Conservation (phyloP, 1,284 basidiomycete species). For the Microbotryum violaceum region DNA sequence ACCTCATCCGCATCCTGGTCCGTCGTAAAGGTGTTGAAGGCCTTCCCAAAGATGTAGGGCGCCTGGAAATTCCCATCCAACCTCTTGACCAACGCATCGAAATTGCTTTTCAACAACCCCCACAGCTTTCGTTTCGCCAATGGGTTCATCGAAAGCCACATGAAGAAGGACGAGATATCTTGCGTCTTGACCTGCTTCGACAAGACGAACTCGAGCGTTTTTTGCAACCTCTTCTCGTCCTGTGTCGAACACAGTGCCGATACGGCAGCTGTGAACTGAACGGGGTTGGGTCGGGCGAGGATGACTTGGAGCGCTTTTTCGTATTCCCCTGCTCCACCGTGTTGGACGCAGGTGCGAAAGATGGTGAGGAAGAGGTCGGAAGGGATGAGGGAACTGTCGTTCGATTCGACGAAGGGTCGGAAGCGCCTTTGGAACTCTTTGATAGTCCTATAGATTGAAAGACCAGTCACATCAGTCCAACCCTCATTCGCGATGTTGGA, state of each 20-base stretch:
- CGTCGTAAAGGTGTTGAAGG: conserved; percentile 50
- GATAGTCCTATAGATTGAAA: conserved; percentile 40
- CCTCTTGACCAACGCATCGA: conserved; percentile 5
- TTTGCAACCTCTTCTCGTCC: too few species aligned
- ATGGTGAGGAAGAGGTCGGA: conserved; percentile 63
- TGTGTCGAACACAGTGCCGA: too few species aligned
- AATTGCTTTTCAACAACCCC: conserved; percentile 37
- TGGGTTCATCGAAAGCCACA: conserved; percentile 35
- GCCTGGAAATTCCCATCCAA: background rate
- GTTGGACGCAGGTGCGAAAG: background rate
- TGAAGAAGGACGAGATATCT: conserved; percentile 30
- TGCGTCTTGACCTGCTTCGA: too few species aligned
- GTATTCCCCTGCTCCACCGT: conserved; percentile 13
- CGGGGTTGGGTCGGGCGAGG: too few species aligned
- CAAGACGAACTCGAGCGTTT: too few species aligned
- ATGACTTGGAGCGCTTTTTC: conserved; percentile 37
- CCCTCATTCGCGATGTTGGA: too few species aligned
- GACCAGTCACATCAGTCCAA: too few species aligned
- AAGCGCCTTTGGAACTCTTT: conserved; percentile 46
- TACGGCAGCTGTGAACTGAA: too few species aligned
- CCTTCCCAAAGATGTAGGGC: background rate
- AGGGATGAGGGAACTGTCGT: conserved; percentile 62
- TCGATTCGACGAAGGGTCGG: conserved; percentile 57
- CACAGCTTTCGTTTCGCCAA: conserved; percentile 37
- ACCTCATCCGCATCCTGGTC: conserved; percentile 61